Base-by-base conservation (phyloP, 192 early-diverging fungal genomes). In the Phycomyces nitens region DNA sequence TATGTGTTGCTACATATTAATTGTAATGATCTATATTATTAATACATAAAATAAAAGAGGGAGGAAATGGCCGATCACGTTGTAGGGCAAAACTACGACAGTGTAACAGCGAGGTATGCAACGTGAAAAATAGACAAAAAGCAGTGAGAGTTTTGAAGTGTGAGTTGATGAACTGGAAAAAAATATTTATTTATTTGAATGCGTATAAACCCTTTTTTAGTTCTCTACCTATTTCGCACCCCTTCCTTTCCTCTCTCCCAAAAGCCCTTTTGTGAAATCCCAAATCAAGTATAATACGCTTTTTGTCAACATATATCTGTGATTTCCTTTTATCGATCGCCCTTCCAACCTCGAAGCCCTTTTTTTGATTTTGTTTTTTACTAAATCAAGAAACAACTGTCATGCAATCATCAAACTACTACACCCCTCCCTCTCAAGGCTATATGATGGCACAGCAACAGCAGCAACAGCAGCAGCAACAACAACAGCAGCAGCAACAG, bases 261-360 rank as follows among this genome's bases (percentile, higher is more conserved):
- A 34, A 34, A 47, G 18, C 44, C 44, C 44, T 47, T 47, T 47
- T 18, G 44, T 34, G 29, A 34, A 34, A 47, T 47, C 18, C 44
- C 44, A 47, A 47, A 47, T 47, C 44, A 47, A 47, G 44, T 47
- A 47, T 47, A 47, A 34, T 34, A 34, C 29, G 29, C 29, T 34
- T 34, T 34, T 34, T 34, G 29, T 34, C 29, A 34, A 34, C 29
- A 34, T 34, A 5, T 34, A 34, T 34, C 29, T 34, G 29, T 34
- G 29, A 34, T 34, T 34, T 34, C 29, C 29, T 34, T 34, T 34
- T 34, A 34, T 34, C 29, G 29, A 34, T 34, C 29, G 29, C 29
- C 29, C 29, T 34, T 34, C 29, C 29, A 34, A 34, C 29, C 29
- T 34, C 29, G 29, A 34, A 47, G 18, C 44, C 12, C 44, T 47